phyloP scores from a whole-genome alignment of 805 yeast species.

The Kazachstania psychrophila region DNA sequence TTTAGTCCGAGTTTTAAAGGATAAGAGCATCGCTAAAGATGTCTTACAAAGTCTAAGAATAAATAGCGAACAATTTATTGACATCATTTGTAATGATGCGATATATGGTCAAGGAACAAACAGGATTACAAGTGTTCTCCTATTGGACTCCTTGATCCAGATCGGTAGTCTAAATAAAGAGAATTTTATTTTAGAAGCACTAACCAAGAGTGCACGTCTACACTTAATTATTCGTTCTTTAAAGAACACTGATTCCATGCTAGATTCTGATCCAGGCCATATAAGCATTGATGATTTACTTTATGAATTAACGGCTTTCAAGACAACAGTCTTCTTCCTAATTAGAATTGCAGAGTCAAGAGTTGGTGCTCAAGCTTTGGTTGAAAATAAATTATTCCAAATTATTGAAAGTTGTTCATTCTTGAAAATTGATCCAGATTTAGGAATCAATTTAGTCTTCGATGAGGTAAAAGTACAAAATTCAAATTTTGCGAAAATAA shows the following conservation, averaged over 20 bases:
- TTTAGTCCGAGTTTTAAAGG: constrained; percentile 41
- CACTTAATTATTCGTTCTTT: constrained; percentile 56
- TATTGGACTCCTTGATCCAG: constrained; percentile 59
- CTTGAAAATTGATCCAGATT: constrained; percentile 64
- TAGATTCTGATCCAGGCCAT: constrained; percentile 32
- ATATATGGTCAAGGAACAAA: constrained; percentile 69
- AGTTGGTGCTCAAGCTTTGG: constrained; percentile 64
- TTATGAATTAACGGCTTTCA: constrained; percentile 71
- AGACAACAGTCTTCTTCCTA: constrained; percentile 58
- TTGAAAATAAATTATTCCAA: constrained; percentile 66
- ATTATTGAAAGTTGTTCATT: constrained; percentile 48
- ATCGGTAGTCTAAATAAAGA: constrained; percentile 42
- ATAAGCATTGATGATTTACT: constrained; percentile 46
- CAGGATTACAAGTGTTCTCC: constrained; percentile 64
- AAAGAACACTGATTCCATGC: constrained; percentile 57
- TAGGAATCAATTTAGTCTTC: constrained; percentile 51
- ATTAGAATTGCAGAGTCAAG: constrained; percentile 68
- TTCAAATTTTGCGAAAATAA: constrained; percentile 34
- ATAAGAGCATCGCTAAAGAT: constrained; percentile 37
- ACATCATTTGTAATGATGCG: constrained; percentile 66
- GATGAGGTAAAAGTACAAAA: constrained; percentile 29
- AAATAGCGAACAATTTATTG: constrained; percentile 55
- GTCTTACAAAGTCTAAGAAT: constrained; percentile 44
- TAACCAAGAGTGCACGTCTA: constrained; percentile 59
- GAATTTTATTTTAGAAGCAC: constrained; percentile 48